phyloP scores from a whole-genome alignment of 306 rosid genomes.

The Hippophae rhamnoides region DNA sequence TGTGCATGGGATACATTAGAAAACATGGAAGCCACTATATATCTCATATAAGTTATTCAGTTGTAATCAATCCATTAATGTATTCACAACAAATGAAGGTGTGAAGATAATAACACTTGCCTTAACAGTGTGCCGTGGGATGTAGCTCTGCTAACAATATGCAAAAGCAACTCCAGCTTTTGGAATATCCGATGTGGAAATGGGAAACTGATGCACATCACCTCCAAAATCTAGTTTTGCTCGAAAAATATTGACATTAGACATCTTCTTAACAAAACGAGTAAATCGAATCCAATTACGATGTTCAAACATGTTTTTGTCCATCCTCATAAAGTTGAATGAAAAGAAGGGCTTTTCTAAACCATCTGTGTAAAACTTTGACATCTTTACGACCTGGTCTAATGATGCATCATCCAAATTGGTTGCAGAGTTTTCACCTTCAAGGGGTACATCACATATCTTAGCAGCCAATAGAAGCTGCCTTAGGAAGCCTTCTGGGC shows the following conservation, averaged over 20 bases:
- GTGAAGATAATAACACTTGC: conserved; percentile 14
- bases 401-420: conserved; percentile 46
- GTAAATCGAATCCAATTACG: conserved; percentile 70
- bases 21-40: conserved; percentile 15
- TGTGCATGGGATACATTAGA: too few species aligned
- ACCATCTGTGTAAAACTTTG: conserved; percentile 54
- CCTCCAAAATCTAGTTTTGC: conserved; percentile 58
- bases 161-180: conserved; percentile 44
- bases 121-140: conserved; percentile 1
- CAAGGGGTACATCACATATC: conserved; percentile 63
- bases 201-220: conserved; percentile 27
- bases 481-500: conserved; percentile 76
- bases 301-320: conserved; percentile 54
- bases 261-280: conserved; percentile 79
- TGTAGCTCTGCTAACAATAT: conserved; percentile 29
- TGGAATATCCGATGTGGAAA: conserved; percentile 30
- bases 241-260: conserved; percentile 52
- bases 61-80: conserved; percentile 14
- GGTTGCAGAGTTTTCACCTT: conserved; percentile 58
- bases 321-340: conserved; percentile 82
- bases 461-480: conserved; percentile 75
- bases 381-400: conserved; percentile 66
- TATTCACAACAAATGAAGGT: conserved; percentile 22
- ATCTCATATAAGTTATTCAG: conserved; percentile 28
- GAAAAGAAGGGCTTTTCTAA: conserved; percentile 72